Base-by-base conservation (phyloP, 306 rosid genomes). In the Quercus engelmannii region DNA sequence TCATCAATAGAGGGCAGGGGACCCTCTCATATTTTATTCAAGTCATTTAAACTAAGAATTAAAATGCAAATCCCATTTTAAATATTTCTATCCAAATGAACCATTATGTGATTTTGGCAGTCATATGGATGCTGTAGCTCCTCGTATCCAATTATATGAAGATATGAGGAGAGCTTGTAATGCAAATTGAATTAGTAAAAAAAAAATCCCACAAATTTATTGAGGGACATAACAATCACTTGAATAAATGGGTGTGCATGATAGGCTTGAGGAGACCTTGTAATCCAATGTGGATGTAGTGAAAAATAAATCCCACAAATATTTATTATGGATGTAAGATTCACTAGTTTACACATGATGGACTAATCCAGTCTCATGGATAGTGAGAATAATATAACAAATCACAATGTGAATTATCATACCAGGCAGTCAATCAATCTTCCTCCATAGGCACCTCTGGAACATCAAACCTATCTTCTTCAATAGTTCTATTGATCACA, bases 381-480 rank as follows among this genome's bases (percentile, higher is more conserved):
- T 12, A 62, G 68, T 14, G n/a, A 65, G 13, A 67, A 67, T n/a
- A 3, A 35, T 35, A 33, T 35, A 67, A 67, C 72, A 67, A 67
- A 28, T 2, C 8, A 1, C 35, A 13, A 18, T 15, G 41, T 35
- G 72, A 56, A 65, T 83, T 75, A 58, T 31, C 86, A 84, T 88
- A 87, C 92, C 88, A 10, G 63, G 64, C 55, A 73, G 14, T n/a
- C 8, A 64, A 78, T 83, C 67, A 87, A 80, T 89, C 90, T 79
- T 89, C 90, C 82, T 94, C 98, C 98, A 94, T 94, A n/a, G 97
- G 97, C 61, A 94, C 94, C 9, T 86, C 90, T 76, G 97, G 98
- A 86, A 94, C 86, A 79, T 94, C 91, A 54, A 87, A 90, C 85
- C 91, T 88, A 77, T 92, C 91, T 80, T 94, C 98, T 86, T 92